Conservation (phyloP, 352 stramenopile genomes). For the Phytophthora brassicae region DNA sequence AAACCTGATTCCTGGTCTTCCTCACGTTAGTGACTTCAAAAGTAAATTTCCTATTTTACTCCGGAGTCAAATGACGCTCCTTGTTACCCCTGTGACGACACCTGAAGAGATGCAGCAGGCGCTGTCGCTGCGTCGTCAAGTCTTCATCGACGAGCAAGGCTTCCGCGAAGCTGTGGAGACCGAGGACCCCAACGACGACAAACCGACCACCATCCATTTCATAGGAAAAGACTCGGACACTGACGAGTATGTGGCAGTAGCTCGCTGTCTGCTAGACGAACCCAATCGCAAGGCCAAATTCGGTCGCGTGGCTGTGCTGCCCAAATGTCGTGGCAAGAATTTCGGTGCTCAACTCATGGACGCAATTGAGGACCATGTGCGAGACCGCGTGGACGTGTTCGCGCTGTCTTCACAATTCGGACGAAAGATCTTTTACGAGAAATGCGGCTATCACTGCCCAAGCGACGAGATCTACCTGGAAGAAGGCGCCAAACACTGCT, state of each 20-base stretch:
- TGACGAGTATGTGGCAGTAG: slow-evolving; percentile 62
- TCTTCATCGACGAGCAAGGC: slow-evolving; percentile 67
- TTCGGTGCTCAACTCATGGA: slow-evolving; percentile 59
- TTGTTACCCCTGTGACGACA: slow-evolving; percentile 46
- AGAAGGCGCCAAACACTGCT: slow-evolving; percentile 55
- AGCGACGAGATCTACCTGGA: slow-evolving; percentile 61
- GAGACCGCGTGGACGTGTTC: slow-evolving; percentile 41
- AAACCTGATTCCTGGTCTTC: too few species aligned
- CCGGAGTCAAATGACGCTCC: slow-evolving; percentile 36
- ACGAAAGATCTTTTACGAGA: slow-evolving; percentile 69
- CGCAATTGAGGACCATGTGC: slow-evolving; percentile 47
- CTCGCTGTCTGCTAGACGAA: slow-evolving; percentile 44
- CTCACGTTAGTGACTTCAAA: too few species aligned
- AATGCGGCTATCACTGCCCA: slow-evolving; percentile 56
- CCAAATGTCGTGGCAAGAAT: slow-evolving; percentile 59
- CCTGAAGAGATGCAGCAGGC: slow-evolving; percentile 44
- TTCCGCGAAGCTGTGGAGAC: slow-evolving; percentile 44
- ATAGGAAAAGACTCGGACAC: slow-evolving; percentile 58
- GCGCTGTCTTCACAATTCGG: slow-evolving; percentile 56
- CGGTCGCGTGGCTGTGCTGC: slow-evolving; percentile 59
- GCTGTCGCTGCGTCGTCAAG: slow-evolving; percentile 44
- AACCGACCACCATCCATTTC: slow-evolving; percentile 60
- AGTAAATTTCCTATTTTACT: slow-evolving; percentile 19
- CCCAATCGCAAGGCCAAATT: slow-evolving; percentile 55
- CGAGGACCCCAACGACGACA: slow-evolving; percentile 45